Percentiles rank a stretch among this genome's conserved stretches.
Conservation (phyloP, 805 yeast genomes). For the Saturnispora bothae region DNA sequence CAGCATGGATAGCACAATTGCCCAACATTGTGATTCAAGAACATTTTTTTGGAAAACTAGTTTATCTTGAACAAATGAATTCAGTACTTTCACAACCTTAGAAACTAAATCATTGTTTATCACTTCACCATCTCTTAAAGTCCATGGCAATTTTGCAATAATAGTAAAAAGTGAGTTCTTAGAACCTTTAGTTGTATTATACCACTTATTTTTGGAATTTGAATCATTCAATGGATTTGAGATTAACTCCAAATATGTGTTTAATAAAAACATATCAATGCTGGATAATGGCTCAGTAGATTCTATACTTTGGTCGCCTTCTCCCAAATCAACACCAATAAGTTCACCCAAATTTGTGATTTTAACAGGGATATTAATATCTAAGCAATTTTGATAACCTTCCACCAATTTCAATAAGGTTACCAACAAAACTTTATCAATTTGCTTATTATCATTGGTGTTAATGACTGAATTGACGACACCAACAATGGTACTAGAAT, state of each 20-base stretch:
- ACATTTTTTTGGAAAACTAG: constrained; percentile 38
- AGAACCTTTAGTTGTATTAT: constrained; percentile 40
- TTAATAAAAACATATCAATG: constrained; percentile 47
- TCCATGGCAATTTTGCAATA: constrained; percentile 40
- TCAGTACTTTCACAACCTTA: constrained; percentile 41
- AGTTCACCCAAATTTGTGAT: constrained; percentile 13
- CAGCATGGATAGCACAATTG: constrained; percentile 41
- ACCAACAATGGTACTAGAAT: constrained; percentile 33
- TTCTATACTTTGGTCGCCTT: constrained; percentile 13
- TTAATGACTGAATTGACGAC: constrained; percentile 30
- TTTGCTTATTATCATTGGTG: constrained; percentile 24
- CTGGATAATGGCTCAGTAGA: constrained; percentile 29
- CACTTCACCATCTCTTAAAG: constrained; percentile 12
- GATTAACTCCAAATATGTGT: constrained; percentile 52
- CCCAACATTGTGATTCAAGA: constrained; percentile 43
- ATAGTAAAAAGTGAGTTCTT: constrained; percentile 58
- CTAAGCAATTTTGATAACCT: constrained; percentile 16
- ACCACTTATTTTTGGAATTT: constrained; percentile 52
- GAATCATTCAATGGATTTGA: constrained; percentile 24
- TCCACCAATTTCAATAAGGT: constrained; percentile 34
- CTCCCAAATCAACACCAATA: constrained; percentile 19
- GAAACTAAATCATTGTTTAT: constrained; percentile 13
- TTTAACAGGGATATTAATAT: constrained; percentile 13
- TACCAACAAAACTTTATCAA: constrained; percentile 36
- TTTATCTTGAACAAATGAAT: constrained; percentile 39